Percentiles rank a stretch among this genome's conserved stretches.
These are phyloP conservation scores for Rhodotorula sp. DNA, from an alignment of 1,284 basidiomycete genomes.

Conservation along the genomic window DNA sequence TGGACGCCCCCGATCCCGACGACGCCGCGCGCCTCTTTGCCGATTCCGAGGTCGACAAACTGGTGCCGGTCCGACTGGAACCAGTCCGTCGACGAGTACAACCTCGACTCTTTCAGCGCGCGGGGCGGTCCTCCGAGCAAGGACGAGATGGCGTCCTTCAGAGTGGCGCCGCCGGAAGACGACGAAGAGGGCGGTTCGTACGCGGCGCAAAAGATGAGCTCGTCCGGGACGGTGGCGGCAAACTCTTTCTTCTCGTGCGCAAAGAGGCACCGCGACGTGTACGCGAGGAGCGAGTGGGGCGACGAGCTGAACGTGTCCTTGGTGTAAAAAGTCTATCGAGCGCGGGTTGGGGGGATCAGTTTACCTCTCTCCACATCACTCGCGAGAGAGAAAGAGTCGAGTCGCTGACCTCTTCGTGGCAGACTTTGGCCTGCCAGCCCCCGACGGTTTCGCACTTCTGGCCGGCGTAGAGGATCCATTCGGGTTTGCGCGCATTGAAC, in stretches of 20 bases:
- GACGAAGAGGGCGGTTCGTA: constrained; percentile 63
- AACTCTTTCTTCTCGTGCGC: constrained; percentile 78
- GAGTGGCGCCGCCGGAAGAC: too few relatives aligned
- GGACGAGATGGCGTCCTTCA: constrained; percentile 7
- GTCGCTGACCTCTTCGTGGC: constrained; percentile 68
- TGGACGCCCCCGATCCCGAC: constrained; percentile 84
- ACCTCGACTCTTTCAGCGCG: constrained; percentile 59
- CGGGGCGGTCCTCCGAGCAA: constrained; percentile 18
- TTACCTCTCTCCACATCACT: not conserved
- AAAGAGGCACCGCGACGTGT: constrained; percentile 76
- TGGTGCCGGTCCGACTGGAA: constrained; percentile 61
- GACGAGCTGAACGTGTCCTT: constrained; percentile 69
- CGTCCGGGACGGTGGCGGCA: constrained; percentile 62
- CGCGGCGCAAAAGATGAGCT: constrained; percentile 81
- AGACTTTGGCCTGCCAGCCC: constrained; percentile 61
- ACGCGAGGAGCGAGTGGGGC: constrained; percentile 61
- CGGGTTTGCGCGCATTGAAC: constrained; percentile 68
- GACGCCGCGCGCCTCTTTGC: constrained; percentile 77
- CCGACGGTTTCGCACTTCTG: constrained; percentile 63
- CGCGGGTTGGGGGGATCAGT: not conserved
- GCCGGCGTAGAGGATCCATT: constrained; percentile 78
- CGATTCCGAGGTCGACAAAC: constrained; percentile 75
- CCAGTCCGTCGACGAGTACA: constrained; percentile 80
- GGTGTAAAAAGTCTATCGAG: constrained; percentile 71
- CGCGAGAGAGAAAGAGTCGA: not conserved